phyloP scores from a whole-genome alignment of 495 filamentous ascomycete species.

The Penicillium coffeae region DNA sequence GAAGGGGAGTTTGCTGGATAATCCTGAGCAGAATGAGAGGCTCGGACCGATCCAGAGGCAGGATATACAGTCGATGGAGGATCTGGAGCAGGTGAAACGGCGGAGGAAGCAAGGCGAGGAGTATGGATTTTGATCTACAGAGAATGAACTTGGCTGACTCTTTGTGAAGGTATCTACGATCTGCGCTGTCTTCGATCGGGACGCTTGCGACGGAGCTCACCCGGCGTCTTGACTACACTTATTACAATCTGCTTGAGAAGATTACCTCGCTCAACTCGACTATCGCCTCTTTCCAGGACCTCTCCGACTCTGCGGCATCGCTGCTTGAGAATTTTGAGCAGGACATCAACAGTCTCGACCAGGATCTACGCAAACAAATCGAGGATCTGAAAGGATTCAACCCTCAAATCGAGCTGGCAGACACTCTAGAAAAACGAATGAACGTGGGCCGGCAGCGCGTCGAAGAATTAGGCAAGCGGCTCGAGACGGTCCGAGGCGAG shows the following conservation, averaged over 20 bases:
- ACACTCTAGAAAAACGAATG: slow-evolving; percentile 63
- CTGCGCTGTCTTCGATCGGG: slow-evolving; percentile 35
- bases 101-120: slow-evolving; percentile 44
- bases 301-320: slow-evolving; percentile 58
- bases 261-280: slow-evolving; percentile 64
- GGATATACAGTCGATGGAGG: slow-evolving; percentile 38
- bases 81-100: slow-evolving; percentile 38
- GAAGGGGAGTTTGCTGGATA: slow-evolving; percentile 31
- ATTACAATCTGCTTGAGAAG: slow-evolving; percentile 79
- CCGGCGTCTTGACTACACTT: slow-evolving; percentile 76
- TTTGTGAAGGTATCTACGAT: slow-evolving; percentile 33
- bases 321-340: slow-evolving; percentile 59
- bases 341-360: slow-evolving; percentile 56
- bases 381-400: slow-evolving; percentile 63
- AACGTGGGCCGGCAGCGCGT: slow-evolving; percentile 59
- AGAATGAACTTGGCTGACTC: neutral
- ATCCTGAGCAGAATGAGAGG: slow-evolving; percentile 27
- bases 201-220: slow-evolving; percentile 54
- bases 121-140: slow-evolving; percentile 22
- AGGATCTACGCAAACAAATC: slow-evolving; percentile 63
- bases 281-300: slow-evolving; percentile 63
- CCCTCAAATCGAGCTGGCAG: slow-evolving; percentile 65
- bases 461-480: slow-evolving; percentile 57
- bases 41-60: slow-evolving; percentile 27
- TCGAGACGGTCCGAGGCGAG: slow-evolving; percentile 58